Conservation (phyloP, 2,329 filamentous ascomycete genomes). For the Penicillium concentricum region DNA sequence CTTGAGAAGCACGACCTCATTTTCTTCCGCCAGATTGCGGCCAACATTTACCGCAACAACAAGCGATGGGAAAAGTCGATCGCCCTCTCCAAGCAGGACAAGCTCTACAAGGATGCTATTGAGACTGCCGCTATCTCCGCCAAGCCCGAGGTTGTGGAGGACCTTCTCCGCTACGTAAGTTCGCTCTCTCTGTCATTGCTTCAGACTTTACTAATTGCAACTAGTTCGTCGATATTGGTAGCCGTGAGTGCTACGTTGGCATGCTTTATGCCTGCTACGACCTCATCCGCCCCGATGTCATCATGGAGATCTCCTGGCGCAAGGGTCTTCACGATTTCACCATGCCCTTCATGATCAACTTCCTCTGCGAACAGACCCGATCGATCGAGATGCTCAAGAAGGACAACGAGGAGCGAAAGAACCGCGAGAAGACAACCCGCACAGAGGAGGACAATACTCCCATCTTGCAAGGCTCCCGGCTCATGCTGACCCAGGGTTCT, state of each 20-base stretch:
- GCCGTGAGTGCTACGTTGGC: conserved; percentile 98
- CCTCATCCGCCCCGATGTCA: conserved; percentile 85
- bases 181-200: conserved; percentile 1
- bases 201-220: conserved; percentile 33
- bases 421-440: conserved; percentile 67
- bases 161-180: conserved; percentile 95
- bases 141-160: conserved; percentile 91
- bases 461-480: conserved; percentile 80
- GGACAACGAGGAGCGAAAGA: conserved; percentile 93
- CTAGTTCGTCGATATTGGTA: conserved; percentile 98
- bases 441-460: conserved; percentile 92
- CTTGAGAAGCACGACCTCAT: conserved; percentile 97
- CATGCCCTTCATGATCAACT: conserved; percentile 99
- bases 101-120: conserved; percentile 98
- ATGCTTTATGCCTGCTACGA: conserved; percentile 99
- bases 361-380: conserved; percentile 84
- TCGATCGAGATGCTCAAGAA: conserved; percentile 83
- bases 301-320: conserved; percentile 97
- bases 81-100: conserved; percentile 95
- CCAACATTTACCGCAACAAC: conserved; percentile 98
- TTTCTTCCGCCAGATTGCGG: conserved; percentile 98
- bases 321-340: conserved; percentile 93
- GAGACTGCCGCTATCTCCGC: conserved; percentile 91
- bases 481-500: conserved; percentile 96
- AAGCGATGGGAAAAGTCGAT: conserved; percentile 99